These are phyloP conservation scores for Eimeria tenella DNA, from an alignment of 169 alveolate genomes.

Conservation along the genomic window DNA sequence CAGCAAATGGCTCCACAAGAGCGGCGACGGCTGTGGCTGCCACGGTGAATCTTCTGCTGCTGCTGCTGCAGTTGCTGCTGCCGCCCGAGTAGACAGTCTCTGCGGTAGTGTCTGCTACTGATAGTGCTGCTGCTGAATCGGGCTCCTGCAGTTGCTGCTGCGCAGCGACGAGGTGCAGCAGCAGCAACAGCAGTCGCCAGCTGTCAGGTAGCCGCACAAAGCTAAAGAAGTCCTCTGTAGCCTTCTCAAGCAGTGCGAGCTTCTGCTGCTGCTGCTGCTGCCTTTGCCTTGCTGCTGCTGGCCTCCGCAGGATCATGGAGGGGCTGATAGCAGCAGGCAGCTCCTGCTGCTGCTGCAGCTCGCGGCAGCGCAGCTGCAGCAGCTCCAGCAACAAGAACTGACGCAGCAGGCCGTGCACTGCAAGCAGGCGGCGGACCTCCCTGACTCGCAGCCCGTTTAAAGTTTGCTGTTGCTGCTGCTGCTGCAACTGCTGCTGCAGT, in stretches of 20 bases:
- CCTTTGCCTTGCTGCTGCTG: background rate
- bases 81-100: background rate
- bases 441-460: background rate
- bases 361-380: slow-evolving; percentile 54
- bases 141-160: slow-evolving; percentile 29
- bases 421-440: slow-evolving; percentile 33
- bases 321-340: background rate
- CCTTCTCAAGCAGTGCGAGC: background rate
- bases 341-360: slow-evolving; percentile 60
- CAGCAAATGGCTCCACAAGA: slow-evolving; percentile 47
- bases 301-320: background rate
- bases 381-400: slow-evolving; percentile 41
- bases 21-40: slow-evolving; percentile 55
- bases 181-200: slow-evolving; percentile 59
- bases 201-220: slow-evolving; percentile 24
- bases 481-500: slow-evolving; percentile 41
- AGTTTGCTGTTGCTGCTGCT: slow-evolving; percentile 24
- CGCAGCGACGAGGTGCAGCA: slow-evolving; percentile 61
- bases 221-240: slow-evolving; percentile 44
- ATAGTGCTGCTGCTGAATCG: background rate
- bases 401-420: slow-evolving; percentile 55
- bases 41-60: background rate
- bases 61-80: slow-evolving; percentile 50
- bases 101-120: background rate
- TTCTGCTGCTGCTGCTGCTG: slow-evolving; percentile 45